These are phyloP conservation scores for Coniochaeta ligniaria DNA, from an alignment of 2,329 filamentous ascomycete species.

Conservation along the genomic window DNA sequence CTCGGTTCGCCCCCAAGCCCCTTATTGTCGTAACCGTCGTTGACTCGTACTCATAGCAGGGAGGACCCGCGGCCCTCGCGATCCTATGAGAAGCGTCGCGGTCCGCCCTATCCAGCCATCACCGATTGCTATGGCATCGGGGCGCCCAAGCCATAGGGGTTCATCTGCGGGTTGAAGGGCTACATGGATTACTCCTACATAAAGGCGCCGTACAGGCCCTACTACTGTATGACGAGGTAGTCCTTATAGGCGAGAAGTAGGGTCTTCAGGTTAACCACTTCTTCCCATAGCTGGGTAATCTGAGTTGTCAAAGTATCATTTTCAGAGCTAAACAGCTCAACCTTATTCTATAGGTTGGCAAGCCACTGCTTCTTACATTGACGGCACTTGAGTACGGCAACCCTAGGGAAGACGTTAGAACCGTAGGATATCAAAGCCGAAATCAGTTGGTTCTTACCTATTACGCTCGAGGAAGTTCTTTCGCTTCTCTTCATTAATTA, in stretches of 20 bases:
- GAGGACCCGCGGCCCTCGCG: not conserved
- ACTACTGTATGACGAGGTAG: conserved; percentile 84
- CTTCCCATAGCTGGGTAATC: conserved; percentile 78
- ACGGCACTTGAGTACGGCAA: conserved; percentile 92
- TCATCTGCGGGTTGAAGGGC: conserved; percentile 47
- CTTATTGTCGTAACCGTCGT: not conserved
- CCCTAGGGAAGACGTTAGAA: conserved; percentile 46
- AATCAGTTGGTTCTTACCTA: conserved; percentile 52
- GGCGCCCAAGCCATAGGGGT: conserved; percentile 51
- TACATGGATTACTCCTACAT: conserved; percentile 51
- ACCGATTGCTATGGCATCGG: conserved; percentile 45
- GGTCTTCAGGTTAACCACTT: conserved; percentile 92
- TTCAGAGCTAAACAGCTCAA: conserved; percentile 85
- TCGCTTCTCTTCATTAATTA: conserved; percentile 97
- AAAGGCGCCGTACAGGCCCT: conserved; percentile 58
- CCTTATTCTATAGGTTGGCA: conserved; percentile 86
- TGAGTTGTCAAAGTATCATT: conserved; percentile 83
- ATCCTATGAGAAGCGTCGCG: conserved; percentile 46
- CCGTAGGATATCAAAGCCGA: not conserved
- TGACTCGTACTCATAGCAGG: not conserved
- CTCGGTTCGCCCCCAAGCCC: not conserved
- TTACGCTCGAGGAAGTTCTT: conserved; percentile 98
- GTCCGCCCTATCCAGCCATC: conserved; percentile 47
- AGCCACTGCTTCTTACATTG: conserved; percentile 99
- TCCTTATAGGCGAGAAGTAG: conserved; percentile 91